These are phyloP conservation scores for Talaromyces sp. DNA, from an alignment of 2,329 filamentous ascomycete genomes.

Conservation along the genomic window DNA sequence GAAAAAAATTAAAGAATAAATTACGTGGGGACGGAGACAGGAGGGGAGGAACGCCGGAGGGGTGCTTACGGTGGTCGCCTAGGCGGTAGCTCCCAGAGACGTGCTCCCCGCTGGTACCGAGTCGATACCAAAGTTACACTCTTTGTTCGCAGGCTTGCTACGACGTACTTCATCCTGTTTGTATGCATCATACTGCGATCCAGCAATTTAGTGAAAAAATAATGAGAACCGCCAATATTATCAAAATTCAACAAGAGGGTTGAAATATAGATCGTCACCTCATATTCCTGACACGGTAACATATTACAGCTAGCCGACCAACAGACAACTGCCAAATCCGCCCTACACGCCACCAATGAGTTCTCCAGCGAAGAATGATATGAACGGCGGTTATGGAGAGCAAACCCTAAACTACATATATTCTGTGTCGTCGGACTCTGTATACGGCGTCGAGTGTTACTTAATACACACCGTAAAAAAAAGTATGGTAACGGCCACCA, in stretches of 20 bases:
- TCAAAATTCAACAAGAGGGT: background rate
- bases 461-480: background rate
- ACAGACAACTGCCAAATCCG: background rate
- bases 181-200: background rate
- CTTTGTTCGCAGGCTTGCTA: background rate
- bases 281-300: background rate
- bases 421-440: background rate
- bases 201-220: background rate
- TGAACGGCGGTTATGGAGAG: background rate
- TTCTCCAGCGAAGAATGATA: background rate
- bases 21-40: conserved; percentile 18
- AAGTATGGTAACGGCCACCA: background rate
- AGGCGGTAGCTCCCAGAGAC: background rate
- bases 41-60: conserved; percentile 1
- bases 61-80: conserved; percentile 1
- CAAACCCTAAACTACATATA: background rate
- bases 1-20: conserved; percentile 18
- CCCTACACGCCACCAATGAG: background rate
- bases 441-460: background rate
- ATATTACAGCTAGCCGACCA: background rate
- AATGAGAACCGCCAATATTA: background rate
- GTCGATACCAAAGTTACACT: background rate
- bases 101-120: background rate
- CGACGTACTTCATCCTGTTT: background rate
- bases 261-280: background rate